These are phyloP conservation scores for Iris macrosiphon DNA, from an alignment of 106 monocot species.

Conservation along the genomic window DNA sequence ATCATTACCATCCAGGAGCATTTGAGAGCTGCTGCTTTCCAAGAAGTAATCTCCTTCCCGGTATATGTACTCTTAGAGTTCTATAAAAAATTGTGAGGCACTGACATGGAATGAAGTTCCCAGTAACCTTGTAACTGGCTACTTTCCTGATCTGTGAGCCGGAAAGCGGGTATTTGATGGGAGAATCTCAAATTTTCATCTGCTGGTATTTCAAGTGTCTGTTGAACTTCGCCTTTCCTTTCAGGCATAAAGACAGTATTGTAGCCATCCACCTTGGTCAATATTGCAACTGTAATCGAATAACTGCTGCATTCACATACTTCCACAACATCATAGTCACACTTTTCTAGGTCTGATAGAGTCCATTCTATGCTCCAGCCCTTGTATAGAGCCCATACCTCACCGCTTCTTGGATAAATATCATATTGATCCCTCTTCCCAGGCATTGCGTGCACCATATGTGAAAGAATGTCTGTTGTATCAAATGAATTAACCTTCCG, in stretches of 20 bases:
- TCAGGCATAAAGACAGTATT: constrained; percentile 43
- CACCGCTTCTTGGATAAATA: constrained; percentile 35
- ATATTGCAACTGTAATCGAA: constrained; percentile 8
- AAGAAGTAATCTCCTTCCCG: too few relatives aligned
- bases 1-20: too few relatives aligned
- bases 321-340: constrained; percentile 72
- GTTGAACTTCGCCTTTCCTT: background rate
- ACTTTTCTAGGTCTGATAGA: constrained; percentile 16
- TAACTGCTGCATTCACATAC: constrained; percentile 9
- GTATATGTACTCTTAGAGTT: too few relatives aligned
- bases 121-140: constrained; percentile 32
- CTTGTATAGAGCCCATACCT: constrained; percentile 63
- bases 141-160: constrained; percentile 34
- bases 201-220: constrained; percentile 1
- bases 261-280: constrained; percentile 44
- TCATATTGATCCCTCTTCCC: constrained; percentile 17
- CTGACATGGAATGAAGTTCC: constrained; percentile 78
- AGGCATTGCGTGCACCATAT: constrained; percentile 23
- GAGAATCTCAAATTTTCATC: constrained; percentile 56
- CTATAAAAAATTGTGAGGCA: too few relatives aligned
- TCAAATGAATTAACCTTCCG: constrained; percentile 5
- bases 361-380: constrained; percentile 42
- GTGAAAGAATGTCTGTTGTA: constrained; percentile 30
- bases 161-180: constrained; percentile 62
- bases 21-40: too few relatives aligned